Base-by-base conservation (phyloP, 768 basidiomycete genomes). In the Phylloporus rhodoxanthus region DNA sequence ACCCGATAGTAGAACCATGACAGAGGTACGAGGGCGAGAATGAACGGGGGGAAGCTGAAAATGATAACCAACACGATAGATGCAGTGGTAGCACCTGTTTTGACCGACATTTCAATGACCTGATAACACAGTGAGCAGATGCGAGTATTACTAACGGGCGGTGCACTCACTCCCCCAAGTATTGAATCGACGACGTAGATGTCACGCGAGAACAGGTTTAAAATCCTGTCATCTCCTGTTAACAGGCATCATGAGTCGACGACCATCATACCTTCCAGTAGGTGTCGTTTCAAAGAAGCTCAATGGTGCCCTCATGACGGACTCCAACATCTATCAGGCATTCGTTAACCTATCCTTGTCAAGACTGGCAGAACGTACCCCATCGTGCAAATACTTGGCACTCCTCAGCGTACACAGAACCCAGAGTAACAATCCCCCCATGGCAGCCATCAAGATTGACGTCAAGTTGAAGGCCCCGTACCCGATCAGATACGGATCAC, bases 141-240 rank as follows among this genome's bases (percentile, higher is more conserved):
- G 15, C 2, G 21, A 34, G n/a, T 3, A 30, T 20, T 28, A 1
- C 28, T 1, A 11, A 10, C 3, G 13, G 21, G 11, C 23, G 21
- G 10, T 11, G 20, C 0, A 55, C 71, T 43, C 47, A 72, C 85
- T 26, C 86, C 76, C 5, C 81, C 82, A 20, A 96, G 77, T 8
- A 91, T 71, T 60, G 90, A 84, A 69, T 96, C 93, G 15, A 95
- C 79, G 25, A 87, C 85, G 59, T 88, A 89, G n/a, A 79, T 82
- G 59, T 98, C 95, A 2, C 91, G 81, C 3, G 90, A 90, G 68
- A 97, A 97, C 25, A 96, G 65, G 67, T 96, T 97, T 28, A 97
- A 64, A 46, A 94, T 86, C 8, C 91, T 88, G 47, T 1, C 3
- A 6, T 42, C 14, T 40, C 1, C 7, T 8, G 29, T 49, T 14